These are phyloP conservation scores for Fusarium dlaminii DNA, from an alignment of 2,329 filamentous ascomycete species.

Conservation along the genomic window DNA sequence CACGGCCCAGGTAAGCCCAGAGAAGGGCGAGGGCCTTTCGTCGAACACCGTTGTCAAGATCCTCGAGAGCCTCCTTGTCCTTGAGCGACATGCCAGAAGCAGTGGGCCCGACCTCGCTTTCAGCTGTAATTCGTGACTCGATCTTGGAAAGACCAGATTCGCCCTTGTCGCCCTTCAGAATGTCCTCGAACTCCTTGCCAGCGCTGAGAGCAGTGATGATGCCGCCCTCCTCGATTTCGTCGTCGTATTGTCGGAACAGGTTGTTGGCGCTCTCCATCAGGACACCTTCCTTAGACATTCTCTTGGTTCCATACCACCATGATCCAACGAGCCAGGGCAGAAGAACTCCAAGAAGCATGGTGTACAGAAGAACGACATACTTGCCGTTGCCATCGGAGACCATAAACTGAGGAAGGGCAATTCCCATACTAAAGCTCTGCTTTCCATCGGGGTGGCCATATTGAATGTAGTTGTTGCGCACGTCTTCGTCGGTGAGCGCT, in stretches of 20 bases:
- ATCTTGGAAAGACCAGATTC: slow-evolving; percentile 84
- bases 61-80: slow-evolving; percentile 79
- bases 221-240: slow-evolving; percentile 81
- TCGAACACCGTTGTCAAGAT: slow-evolving; percentile 80
- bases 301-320: slow-evolving; percentile 99
- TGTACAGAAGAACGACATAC: slow-evolving; percentile 92
- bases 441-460: slow-evolving; percentile 98
- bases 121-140: slow-evolving; percentile 79
- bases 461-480: slow-evolving; percentile 96
- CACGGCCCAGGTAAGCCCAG: slow-evolving; percentile 93
- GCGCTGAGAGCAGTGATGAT: slow-evolving; percentile 84
- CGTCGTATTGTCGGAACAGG: slow-evolving; percentile 92
- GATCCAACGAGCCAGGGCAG: slow-evolving; percentile 93
- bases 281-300: slow-evolving; percentile 91
- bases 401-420: slow-evolving; percentile 92
- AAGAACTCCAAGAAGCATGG: slow-evolving; percentile 84
- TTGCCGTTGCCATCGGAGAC: slow-evolving; percentile 94
- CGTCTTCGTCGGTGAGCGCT: slow-evolving; percentile 94
- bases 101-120: slow-evolving; percentile 61
- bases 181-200: slow-evolving; percentile 84
- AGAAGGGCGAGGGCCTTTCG: slow-evolving; percentile 89
- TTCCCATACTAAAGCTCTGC: slow-evolving; percentile 97
- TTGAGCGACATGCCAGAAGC: slow-evolving; percentile 72
- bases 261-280: slow-evolving; percentile 93
- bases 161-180: slow-evolving; percentile 79